Percentiles rank a stretch among this genome's conserved stretches.
These are phyloP conservation scores for Medicago truncatula DNA, from an alignment of 306 rosid species.

Conservation along the genomic window DNA sequence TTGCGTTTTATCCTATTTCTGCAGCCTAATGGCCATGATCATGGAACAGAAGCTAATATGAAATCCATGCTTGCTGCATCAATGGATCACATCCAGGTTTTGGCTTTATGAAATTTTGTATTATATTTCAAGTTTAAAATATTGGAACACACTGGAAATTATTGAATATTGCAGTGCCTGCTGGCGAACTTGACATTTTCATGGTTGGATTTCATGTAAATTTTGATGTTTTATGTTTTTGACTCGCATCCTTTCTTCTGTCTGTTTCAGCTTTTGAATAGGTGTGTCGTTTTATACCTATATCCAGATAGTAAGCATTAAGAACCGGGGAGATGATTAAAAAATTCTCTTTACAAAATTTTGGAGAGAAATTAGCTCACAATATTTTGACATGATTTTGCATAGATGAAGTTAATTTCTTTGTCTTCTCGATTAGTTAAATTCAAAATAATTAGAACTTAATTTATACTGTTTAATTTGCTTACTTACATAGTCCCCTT, in stretches of 20 bases:
- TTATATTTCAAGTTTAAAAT: constrained; percentile 30
- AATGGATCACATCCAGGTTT: constrained; percentile 93
- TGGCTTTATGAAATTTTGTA: constrained; percentile 24
- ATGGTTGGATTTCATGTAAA: constrained; percentile 18
- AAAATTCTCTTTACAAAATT: constrained; percentile 3
- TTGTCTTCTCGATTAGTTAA: background rate
- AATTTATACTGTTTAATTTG: background rate
- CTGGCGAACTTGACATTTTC: constrained; percentile 19
- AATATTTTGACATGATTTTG: background rate
- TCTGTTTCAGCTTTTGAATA: constrained; percentile 17
- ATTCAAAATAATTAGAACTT: background rate
- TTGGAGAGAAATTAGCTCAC: constrained; percentile 8
- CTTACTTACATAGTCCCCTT: background rate
- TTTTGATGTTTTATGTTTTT: constrained; percentile 26
- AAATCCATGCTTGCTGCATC: constrained; percentile 72
- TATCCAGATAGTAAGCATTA: constrained; percentile 8
- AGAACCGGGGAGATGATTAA: constrained; percentile 11
- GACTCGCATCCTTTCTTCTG: background rate
- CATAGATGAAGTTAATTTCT: background rate
- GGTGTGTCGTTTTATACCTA: background rate
- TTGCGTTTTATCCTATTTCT: constrained; percentile 44
- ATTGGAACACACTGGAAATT: constrained; percentile 17
- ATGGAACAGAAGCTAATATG: constrained; percentile 66
- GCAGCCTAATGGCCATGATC: constrained; percentile 91
- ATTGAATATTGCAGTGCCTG: constrained; percentile 14